Evolutionary conservation across 2,329 filamentous ascomycete species (phyloP), one percentile per base, ranked within the genome.

Genomic region (Cytospora schulzeri): DNA sequence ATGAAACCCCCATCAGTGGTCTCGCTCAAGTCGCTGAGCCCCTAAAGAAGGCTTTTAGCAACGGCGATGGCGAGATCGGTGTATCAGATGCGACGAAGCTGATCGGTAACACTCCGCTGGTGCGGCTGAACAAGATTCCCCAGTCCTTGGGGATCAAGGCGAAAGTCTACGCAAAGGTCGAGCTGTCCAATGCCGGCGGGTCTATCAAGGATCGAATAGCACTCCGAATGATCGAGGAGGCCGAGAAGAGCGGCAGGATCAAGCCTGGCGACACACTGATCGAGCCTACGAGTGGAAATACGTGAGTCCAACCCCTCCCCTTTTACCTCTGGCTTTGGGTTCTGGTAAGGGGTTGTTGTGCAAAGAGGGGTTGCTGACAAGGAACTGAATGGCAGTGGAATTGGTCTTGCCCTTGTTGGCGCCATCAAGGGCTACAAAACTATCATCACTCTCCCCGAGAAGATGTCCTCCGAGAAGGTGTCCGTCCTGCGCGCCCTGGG

Each of bases 381-480:
- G n/a, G 56, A 57, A 50, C 41, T 45, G 33, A 50, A 41, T 33
- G 17, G 0, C 22, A 84, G 81, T 64, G 95, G 95, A 70, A 99
- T 99, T 70, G 95, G 95, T 26, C 84, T 99, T 50, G 95, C 95
- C 31, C 87, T 99, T 38, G 94, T 98, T 22, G 94, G 88, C 64
- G 95, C 95, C 19, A 91, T 99, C 73, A 98, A 97, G 82, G 94
- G 93, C 70, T 99, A 98, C 84, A 94, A 94, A 79, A 96, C 93
- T 50, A 98, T 99, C 79, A 99, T 99, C 77, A 99, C 95, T 14
- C 87, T 99, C 54, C 95, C 95, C 59, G 95, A 99, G 81, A 99
- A 99, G 84, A 99, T 99, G 95, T 97, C 93, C 1, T 91, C 93
- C 56, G 95, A 99, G 79, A 99, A 99, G 79, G 95, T 99, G 48